Conservation (phyloP, 2,329 filamentous ascomycete species). For the Teratosphaeriaceae sp. region DNA sequence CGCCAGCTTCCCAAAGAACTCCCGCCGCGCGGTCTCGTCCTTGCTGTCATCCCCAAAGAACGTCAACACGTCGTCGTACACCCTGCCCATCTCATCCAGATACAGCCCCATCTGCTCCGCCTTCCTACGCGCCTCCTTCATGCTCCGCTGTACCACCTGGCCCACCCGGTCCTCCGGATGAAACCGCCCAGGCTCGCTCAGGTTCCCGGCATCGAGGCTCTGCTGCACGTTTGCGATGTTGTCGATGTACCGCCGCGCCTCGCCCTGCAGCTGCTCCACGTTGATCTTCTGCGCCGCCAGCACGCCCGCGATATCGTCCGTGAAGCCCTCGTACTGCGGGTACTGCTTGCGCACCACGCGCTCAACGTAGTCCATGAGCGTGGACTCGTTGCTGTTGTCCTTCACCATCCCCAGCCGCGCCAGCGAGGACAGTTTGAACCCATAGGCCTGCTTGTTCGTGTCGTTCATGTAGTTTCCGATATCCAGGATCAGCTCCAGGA, state of each 20-base stretch:
- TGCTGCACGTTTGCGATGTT: conserved; percentile 92
- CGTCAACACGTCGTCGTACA: conserved; percentile 90
- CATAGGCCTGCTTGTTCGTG: conserved; percentile 93
- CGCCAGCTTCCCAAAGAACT: conserved; percentile 93
- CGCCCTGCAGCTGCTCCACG: conserved; percentile 80
- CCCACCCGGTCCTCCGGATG: conserved; percentile 94
- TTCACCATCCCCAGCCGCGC: conserved; percentile 95
- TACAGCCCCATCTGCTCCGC: conserved; percentile 93
- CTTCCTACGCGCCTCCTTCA: conserved; percentile 96
- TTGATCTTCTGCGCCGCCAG: conserved; percentile 81
- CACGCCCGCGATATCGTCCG: conserved; percentile 76
- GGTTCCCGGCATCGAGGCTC: conserved; percentile 85
- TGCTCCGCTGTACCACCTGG: conserved; percentile 81
- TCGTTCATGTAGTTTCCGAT: conserved; percentile 99
- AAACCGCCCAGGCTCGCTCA: conserved; percentile 96
- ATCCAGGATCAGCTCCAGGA: conserved; percentile 89
- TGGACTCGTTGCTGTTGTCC: conserved; percentile 97
- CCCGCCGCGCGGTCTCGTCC: conserved; percentile 86
- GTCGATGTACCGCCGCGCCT: conserved; percentile 87
- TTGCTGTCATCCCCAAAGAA: conserved; percentile 92
- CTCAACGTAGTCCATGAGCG: conserved; percentile 91
- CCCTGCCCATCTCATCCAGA: conserved; percentile 83
- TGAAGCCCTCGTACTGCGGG: conserved; percentile 87
- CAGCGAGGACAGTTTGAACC: conserved; percentile 95
- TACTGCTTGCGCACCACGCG: conserved; percentile 95